These are phyloP conservation scores for Pogostemon cablin DNA, from an alignment of 257 asterid genomes.

Conservation along the genomic window DNA sequence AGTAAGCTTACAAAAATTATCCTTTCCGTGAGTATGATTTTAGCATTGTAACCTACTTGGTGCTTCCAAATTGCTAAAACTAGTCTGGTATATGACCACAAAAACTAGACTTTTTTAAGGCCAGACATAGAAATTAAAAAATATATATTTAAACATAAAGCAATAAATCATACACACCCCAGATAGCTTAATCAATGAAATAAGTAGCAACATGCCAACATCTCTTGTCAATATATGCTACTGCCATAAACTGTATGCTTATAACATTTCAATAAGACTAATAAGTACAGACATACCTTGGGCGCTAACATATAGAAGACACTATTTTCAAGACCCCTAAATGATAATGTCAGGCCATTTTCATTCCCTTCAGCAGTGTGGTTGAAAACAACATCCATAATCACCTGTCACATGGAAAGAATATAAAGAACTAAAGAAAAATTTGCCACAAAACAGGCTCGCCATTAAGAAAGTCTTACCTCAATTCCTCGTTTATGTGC, in stretches of 20 bases:
- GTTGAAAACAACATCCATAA: constrained; percentile 98
- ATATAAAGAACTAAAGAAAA: constrained; percentile 27
- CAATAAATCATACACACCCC: not conserved
- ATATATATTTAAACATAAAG: not conserved
- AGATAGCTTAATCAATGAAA: not conserved
- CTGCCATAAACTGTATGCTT: not conserved
- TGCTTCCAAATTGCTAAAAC: constrained; percentile 27
- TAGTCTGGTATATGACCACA: constrained; percentile 1
- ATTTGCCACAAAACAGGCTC: constrained; percentile 22
- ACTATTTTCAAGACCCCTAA: constrained; percentile 90
- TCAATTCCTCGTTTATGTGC: constrained; percentile 95
- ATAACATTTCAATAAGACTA: constrained; percentile 9
- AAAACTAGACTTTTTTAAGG: constrained; percentile 4
- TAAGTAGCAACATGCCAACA: no score
- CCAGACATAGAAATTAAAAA: not conserved
- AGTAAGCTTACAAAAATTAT: constrained; percentile 24
- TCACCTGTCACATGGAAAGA: constrained; percentile 59
- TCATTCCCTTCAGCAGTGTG: constrained; percentile 99
- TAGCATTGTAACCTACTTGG: constrained; percentile 14
- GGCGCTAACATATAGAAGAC: constrained; percentile 96
- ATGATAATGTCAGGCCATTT: constrained; percentile 81
- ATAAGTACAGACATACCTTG: constrained; percentile 52
- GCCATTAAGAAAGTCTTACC: constrained; percentile 46
- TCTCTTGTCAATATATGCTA: no score
- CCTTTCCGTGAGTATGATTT: constrained; percentile 5